Evolutionary conservation across 495 filamentous ascomycete genomes (phyloP), one percentile per base, ranked within the genome.

Genomic region (Hypoxylon intermedium): DNA sequence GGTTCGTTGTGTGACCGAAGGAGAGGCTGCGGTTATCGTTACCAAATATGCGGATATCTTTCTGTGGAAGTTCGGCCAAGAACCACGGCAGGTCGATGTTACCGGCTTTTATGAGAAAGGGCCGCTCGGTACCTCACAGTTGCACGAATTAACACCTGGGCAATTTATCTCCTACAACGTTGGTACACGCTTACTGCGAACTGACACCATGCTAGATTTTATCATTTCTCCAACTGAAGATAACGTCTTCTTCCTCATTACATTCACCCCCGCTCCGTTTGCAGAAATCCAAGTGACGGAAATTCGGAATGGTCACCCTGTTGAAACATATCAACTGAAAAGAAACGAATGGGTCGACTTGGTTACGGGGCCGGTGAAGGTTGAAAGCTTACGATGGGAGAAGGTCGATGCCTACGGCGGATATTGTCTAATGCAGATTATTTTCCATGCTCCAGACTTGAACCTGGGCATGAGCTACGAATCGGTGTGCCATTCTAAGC

Each of bases 401-500:
- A 71, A 71, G 16, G 24, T 68, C 19, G 60, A 71, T 47, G 63
- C 55, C 13, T 71, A 60, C 23, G 68, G 68, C 42, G 68, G 68
- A 16, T 71, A 71, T 33, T 60, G 58, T 31, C 37, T 71, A 21
- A 59, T 60, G 34, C 66, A 68, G 12, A 55, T 60, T 31, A 54
- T 59, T 19, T 62, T 53, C 13, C 54, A 54, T 15, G 58, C 31
- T 15, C n/a, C 33, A 9, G 9, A 13, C 24, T 13, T 37, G 19
- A 15, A 49, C 16, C 9, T 38, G 5, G 34, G 15, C 19, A 30
- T 50, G 2, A n/a, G 24, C 3, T 48, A 31, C 7, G 53, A 49
- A 24, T 50, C 64, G 44, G n/a, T 53, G 0, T 70, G 67, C 23
- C 57, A 52, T 40, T 36, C 47, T 3, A 41, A 36, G 26, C 47